Percentiles rank a stretch among this genome's conserved stretches.
These are phyloP conservation scores for Daldinia caldariorum DNA, from an alignment of 495 filamentous ascomycete genomes.

Conservation along the genomic window DNA sequence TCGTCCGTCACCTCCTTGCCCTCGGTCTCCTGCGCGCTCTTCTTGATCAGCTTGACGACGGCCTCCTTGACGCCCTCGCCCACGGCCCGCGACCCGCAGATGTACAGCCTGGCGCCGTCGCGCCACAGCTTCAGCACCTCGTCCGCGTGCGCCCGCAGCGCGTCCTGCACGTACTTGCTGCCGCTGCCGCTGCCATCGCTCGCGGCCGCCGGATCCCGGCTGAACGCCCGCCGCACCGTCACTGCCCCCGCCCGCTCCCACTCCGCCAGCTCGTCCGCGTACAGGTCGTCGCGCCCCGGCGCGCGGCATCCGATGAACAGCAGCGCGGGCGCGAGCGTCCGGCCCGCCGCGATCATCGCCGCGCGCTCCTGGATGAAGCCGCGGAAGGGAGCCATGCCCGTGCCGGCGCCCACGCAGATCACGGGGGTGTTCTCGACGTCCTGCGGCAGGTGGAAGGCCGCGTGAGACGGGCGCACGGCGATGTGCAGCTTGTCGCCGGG, in stretches of 20 bases:
- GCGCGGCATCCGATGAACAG: slow-evolving; percentile 73
- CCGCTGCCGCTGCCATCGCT: slow-evolving; percentile 61
- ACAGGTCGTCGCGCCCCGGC: slow-evolving; percentile 67
- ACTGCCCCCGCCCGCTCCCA: slow-evolving; percentile 71
- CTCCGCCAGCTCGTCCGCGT: slow-evolving; percentile 64
- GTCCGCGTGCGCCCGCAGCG: slow-evolving; percentile 62
- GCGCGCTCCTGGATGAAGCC: slow-evolving; percentile 77
- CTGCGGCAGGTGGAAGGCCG: slow-evolving; percentile 72
- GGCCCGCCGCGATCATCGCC: slow-evolving; percentile 61
- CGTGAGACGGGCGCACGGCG: slow-evolving; percentile 65
- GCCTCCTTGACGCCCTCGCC: slow-evolving; percentile 66
- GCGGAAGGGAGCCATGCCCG: slow-evolving; percentile 73
- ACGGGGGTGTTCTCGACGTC: slow-evolving; percentile 70
- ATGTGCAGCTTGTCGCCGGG: slow-evolving; percentile 70
- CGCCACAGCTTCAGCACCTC: slow-evolving; percentile 65
- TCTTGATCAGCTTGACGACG: slow-evolving; percentile 57
- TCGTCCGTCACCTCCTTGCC: slow-evolving; percentile 51
- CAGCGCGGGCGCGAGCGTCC: slow-evolving; percentile 65
- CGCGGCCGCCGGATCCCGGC: slow-evolving; percentile 46
- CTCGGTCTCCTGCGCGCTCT: slow-evolving; percentile 51
- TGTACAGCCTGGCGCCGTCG: slow-evolving; percentile 68
- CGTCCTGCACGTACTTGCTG: slow-evolving; percentile 70
- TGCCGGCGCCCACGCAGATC: slow-evolving; percentile 67
- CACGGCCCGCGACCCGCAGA: slow-evolving; percentile 72
- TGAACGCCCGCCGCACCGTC: slow-evolving; percentile 66